Percentiles rank a stretch among this genome's conserved stretches.
Evolutionary conservation across 2,329 filamentous ascomycete species (phyloP).

Genomic region (Blastomyces emzantsi): DNA sequence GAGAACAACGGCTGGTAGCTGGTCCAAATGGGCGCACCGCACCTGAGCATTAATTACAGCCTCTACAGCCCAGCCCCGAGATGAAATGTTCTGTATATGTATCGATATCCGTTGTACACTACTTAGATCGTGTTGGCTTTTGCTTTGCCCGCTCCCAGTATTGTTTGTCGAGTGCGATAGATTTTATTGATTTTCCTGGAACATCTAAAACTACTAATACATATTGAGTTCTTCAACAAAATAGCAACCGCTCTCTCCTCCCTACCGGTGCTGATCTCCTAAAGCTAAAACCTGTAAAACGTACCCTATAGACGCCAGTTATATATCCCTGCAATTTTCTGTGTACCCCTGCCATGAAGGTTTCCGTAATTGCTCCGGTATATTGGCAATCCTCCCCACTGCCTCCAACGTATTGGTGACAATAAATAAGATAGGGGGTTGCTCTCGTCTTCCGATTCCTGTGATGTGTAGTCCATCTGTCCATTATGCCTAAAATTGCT

Average conservation of each 20-base stretch:
- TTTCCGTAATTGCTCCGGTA: constrained; percentile 17
- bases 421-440: constrained; percentile 13
- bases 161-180: neutral
- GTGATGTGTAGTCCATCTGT: constrained; percentile 19
- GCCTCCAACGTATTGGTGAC: constrained; percentile 10
- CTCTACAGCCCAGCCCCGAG: neutral
- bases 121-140: neutral
- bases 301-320: neutral
- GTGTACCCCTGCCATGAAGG: neutral
- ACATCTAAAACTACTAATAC: neutral
- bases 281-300: neutral
- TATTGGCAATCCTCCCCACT: constrained; percentile 18
- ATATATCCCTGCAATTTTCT: neutral
- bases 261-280: neutral
- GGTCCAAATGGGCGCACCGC: neutral
- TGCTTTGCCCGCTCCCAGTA: neutral
- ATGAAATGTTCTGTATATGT: neutral
- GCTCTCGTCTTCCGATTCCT: constrained; percentile 12
- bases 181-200: neutral
- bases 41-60: neutral
- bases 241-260: neutral
- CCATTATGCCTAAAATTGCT: constrained; percentile 8
- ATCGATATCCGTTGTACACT: neutral
- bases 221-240: neutral
- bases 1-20: neutral